These are phyloP conservation scores for Mercurialis annua DNA, from an alignment of 345 rosid genomes.

Conservation along the genomic window DNA sequence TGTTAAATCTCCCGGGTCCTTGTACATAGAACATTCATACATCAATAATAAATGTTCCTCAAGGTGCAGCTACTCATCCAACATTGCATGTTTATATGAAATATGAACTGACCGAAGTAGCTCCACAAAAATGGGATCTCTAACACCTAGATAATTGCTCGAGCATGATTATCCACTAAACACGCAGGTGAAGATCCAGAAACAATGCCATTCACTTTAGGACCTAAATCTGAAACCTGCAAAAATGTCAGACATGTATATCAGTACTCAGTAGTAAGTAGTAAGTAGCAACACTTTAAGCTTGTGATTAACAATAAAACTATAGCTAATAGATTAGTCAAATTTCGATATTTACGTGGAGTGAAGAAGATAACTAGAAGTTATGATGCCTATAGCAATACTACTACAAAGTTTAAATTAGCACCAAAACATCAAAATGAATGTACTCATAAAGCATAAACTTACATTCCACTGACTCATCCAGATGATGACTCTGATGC, in stretches of 20 bases:
- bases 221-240: slow-evolving; percentile 5
- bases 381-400: background rate
- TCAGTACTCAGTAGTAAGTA: too few relatives aligned
- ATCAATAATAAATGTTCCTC: slow-evolving; percentile 5
- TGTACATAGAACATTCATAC: slow-evolving; percentile 3
- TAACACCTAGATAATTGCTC: background rate
- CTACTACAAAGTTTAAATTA: background rate
- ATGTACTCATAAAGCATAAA: background rate
- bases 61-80: background rate
- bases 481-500: slow-evolving; percentile 51
- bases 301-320: background rate
- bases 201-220: background rate
- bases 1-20: background rate
- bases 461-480: slow-evolving; percentile 16
- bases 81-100: background rate
- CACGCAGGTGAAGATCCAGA: background rate
- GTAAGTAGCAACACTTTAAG: background rate
- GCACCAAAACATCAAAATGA: background rate
- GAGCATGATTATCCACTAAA: background rate
- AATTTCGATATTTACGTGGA: background rate
- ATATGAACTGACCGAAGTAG: slow-evolving; percentile 2
- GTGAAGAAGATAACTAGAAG: background rate
- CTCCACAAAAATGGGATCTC: background rate
- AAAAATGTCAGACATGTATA: background rate
- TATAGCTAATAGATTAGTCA: too few relatives aligned